Conservation (phyloP, 2,329 filamentous ascomycete species). For the Colletotrichum orchidophilum region DNA sequence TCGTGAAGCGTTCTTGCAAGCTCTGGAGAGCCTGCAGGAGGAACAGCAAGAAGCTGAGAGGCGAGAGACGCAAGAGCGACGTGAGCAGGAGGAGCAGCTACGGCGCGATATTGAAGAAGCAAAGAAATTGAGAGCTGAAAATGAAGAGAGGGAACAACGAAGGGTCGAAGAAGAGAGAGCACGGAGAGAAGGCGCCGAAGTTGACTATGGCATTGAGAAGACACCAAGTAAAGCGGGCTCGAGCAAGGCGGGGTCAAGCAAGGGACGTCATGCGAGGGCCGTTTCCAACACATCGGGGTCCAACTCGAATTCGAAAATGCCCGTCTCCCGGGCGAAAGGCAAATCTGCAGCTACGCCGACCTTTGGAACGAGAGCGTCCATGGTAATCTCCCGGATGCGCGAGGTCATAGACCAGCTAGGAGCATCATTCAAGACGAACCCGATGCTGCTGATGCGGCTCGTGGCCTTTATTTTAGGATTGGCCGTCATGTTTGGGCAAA, state of each 20-base stretch:
- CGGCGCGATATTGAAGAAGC: constrained; percentile 67
- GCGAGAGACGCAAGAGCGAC: constrained; percentile 67
- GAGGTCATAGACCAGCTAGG: constrained; percentile 61
- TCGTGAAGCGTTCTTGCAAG: constrained; percentile 87
- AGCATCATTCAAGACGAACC: constrained; percentile 63
- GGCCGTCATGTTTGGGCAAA: constrained; percentile 77
- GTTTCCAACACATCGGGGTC: constrained; percentile 45
- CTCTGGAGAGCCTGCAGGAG: constrained; percentile 83
- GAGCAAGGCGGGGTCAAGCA: constrained; percentile 47
- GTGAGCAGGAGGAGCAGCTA: constrained; percentile 65
- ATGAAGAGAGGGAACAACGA: constrained; percentile 64
- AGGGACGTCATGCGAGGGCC: constrained; percentile 42
- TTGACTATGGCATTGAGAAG: constrained; percentile 75
- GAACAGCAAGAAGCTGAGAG: constrained; percentile 80
- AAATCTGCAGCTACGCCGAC: constrained; percentile 47
- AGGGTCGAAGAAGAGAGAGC: constrained; percentile 64
- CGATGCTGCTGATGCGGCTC: constrained; percentile 66
- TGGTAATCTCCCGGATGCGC: constrained; percentile 62
- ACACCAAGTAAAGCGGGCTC: constrained; percentile 51
- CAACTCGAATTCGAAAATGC: constrained; percentile 38
- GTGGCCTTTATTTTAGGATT: constrained; percentile 84
- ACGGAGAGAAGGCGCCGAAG: constrained; percentile 63
- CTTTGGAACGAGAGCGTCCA: constrained; percentile 58
- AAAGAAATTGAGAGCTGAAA: constrained; percentile 63
- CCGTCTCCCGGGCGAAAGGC: constrained; percentile 40